Evolutionary conservation across 2,329 filamentous ascomycete genomes (phyloP).

Genomic region (Claviceps purpurea): DNA sequence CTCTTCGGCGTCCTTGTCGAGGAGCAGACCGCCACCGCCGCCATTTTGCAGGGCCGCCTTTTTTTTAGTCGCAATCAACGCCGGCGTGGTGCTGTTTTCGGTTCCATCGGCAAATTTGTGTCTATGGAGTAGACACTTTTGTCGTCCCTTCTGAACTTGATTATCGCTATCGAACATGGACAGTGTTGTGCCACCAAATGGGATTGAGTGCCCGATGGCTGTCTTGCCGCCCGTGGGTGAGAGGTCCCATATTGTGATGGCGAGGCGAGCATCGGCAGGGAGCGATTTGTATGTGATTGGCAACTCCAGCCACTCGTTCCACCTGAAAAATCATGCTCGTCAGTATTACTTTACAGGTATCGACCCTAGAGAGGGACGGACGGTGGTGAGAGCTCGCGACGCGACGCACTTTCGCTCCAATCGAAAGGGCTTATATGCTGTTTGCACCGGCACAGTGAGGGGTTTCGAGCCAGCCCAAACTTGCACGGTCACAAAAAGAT

Average conservation of each 20-base stretch:
- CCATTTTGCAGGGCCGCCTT: slow-evolving; percentile 37
- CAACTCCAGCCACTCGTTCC: slow-evolving; percentile 93
- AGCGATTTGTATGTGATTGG: slow-evolving; percentile 75
- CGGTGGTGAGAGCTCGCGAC: neutral
- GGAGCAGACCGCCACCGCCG: slow-evolving; percentile 31
- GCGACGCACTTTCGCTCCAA: slow-evolving; percentile 43
- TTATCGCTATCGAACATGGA: slow-evolving; percentile 87
- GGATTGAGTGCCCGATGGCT: slow-evolving; percentile 64
- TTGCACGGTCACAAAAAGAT: slow-evolving; percentile 86
- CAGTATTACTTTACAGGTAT: neutral
- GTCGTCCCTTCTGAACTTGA: slow-evolving; percentile 78
- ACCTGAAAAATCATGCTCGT: slow-evolving; percentile 32
- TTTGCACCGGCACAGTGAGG: slow-evolving; percentile 81
- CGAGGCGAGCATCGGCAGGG: slow-evolving; percentile 69
- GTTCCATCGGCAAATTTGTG: slow-evolving; percentile 76
- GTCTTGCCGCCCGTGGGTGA: slow-evolving; percentile 63
- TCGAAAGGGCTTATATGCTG: slow-evolving; percentile 83
- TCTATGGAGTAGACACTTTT: slow-evolving; percentile 79
- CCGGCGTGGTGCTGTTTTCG: slow-evolving; percentile 64
- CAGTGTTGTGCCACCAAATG: slow-evolving; percentile 89
- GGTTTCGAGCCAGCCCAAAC: slow-evolving; percentile 95
- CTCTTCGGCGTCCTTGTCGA: slow-evolving; percentile 67
- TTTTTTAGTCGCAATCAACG: slow-evolving; percentile 43
- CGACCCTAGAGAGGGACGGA: neutral
- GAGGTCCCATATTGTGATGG: slow-evolving; percentile 90